Base-by-base conservation (phyloP, 768 basidiomycete species). In the Amanita jacksonii region DNA sequence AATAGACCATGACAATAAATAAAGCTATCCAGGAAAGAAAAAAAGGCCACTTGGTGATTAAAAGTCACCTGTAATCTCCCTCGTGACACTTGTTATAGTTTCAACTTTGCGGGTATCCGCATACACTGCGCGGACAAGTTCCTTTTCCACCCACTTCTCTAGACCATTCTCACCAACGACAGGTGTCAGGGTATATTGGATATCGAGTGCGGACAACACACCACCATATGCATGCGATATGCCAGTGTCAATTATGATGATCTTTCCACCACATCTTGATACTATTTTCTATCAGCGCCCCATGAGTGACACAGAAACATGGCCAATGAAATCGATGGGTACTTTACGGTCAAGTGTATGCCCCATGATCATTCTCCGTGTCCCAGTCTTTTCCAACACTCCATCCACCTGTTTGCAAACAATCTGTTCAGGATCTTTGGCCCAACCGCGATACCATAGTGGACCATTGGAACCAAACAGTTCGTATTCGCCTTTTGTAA, bases 221-320 rank as follows among this genome's bases (percentile, higher is more conserved):
- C 94, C 94, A n/a, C 89, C 92, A 54, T 96, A 97, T 1, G 93
- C 93, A 57, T 86, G 87, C 4, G 90, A 92, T 39, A 94, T 93
- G n/a, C 90, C 91, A 0, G 94, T 98, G 57, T 99, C 94, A 40
- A 99, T 97, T 48, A 98, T 85, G 52, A 98, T 82, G 34, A 97
- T 78, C 54, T 86, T 91, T n/a, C 89, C 92, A 30, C 77, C 71
- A 57, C 96, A 99, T 46, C 92, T 69, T 4, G 85, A 77, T 3
- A 85, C 79, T 38, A 97, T 93, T 51, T 76, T 77, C 73, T 88
- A 28, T 28, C n/a, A 27, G 7, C 35, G 19, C 12, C 8, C 36
- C 22, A 37, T 15, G 25, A 19, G 45, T 50, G 27, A 33, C 47
- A 31, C 20, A 8, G 30, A 24, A 23, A 24, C 3, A n/a, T n/a